Percentiles rank a stretch among this genome's conserved stretches.
Conservation (phyloP, 306 rosid genomes). For the Acacia acuminata region DNA sequence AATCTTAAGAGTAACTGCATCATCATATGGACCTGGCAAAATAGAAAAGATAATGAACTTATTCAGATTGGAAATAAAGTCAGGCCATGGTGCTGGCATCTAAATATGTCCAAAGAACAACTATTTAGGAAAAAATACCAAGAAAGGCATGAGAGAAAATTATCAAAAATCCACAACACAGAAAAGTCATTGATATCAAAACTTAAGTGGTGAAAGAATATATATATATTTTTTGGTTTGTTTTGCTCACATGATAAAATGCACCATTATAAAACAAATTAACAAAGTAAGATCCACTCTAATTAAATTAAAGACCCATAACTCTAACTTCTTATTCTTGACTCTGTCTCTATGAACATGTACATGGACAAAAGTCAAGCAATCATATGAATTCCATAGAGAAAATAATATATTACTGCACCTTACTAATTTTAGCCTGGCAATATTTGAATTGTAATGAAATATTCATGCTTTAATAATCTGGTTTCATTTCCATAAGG, state of each 20-base stretch:
- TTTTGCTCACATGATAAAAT: neutral
- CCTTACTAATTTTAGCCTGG: too few relatives aligned
- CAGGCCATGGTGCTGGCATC: neutral
- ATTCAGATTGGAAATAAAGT: neutral
- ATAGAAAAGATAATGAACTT: neutral
- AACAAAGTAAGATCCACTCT: too few relatives aligned
- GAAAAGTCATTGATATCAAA: neutral
- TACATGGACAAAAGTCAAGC: too few relatives aligned
- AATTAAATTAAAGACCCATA: too few relatives aligned
- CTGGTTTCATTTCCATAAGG: too few relatives aligned
- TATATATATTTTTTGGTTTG: neutral
- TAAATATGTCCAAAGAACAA: conserved; percentile 20
- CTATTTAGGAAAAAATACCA: neutral
- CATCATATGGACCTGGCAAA: conserved; percentile 65
- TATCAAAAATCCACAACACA: neutral
- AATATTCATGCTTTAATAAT: too few relatives aligned
- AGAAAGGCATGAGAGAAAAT: neutral
- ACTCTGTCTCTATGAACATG: too few relatives aligned
- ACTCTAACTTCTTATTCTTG: too few relatives aligned
- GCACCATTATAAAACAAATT: too few relatives aligned
- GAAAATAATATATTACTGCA: too few relatives aligned
- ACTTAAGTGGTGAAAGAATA: neutral
- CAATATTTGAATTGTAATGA: too few relatives aligned
- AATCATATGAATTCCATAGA: too few relatives aligned
- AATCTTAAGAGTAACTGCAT: conserved; percentile 65